phyloP scores from a whole-genome alignment of 192 early-diverging fungal species.

The Glomus cerebriforme region DNA sequence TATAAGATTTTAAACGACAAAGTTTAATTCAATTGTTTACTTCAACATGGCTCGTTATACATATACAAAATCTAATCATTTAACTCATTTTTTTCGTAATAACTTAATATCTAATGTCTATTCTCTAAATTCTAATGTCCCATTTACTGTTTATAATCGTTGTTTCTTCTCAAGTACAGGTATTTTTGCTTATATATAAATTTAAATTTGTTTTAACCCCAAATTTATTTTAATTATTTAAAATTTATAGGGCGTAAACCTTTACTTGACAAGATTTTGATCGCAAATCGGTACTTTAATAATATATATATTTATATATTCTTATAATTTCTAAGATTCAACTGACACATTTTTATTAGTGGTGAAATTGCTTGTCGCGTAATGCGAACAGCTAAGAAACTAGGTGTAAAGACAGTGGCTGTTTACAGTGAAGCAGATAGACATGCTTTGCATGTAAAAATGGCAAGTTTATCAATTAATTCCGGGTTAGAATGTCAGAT shows the following conservation, averaged over 20 bases:
- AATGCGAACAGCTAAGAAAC: conserved; percentile 75
- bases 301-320: conserved; percentile 1
- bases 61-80: neutral
- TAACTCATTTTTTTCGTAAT: neutral
- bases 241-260: conserved; percentile 61
- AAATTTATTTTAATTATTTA: neutral
- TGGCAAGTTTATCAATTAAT: conserved; percentile 48
- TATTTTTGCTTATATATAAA: neutral
- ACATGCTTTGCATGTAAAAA: conserved; percentile 80
- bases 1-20: no score
- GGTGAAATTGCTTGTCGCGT: conserved; percentile 85
- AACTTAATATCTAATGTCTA: neutral
- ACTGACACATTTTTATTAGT: conserved; percentile 39
- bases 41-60: neutral
- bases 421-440: conserved; percentile 91
- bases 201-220: neutral
- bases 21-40: no score
- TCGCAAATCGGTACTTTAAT: conserved; percentile 81
- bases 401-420: conserved; percentile 96
- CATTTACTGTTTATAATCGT: neutral
- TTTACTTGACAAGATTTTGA: conserved; percentile 93
- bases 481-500: neutral
- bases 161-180: neutral
- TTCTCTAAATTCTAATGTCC: neutral
- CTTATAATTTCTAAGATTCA: neutral